These are phyloP conservation scores for Porcisia deanei DNA, from an alignment of 208 protist genomes.

Conservation along the genomic window DNA sequence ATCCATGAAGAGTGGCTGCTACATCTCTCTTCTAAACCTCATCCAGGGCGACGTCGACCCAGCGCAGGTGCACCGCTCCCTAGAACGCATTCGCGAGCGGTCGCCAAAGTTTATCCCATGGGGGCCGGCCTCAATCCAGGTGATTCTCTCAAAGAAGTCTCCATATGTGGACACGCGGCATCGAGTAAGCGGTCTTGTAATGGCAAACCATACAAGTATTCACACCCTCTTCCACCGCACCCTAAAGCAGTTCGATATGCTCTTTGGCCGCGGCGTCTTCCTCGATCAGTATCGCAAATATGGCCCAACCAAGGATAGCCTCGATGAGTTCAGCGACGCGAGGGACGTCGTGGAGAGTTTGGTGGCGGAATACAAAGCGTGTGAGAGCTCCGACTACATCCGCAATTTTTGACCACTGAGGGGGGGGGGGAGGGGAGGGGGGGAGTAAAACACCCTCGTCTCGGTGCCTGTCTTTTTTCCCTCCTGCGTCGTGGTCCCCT, in stretches of 20 bases:
- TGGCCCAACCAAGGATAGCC: conserved; percentile 90
- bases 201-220: conserved; percentile 99
- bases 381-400: conserved; percentile 96
- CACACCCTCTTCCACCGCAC: conserved; percentile 93
- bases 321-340: conserved; percentile 97
- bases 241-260: conserved; percentile 93
- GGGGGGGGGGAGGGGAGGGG: no score
- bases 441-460: conserved; percentile 1
- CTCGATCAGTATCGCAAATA: conserved; percentile 95
- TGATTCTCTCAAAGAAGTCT: conserved; percentile 94
- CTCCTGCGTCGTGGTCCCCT: background rate
- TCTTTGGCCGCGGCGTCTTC: conserved; percentile 94
- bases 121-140: conserved; percentile 97
- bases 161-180: conserved; percentile 97
- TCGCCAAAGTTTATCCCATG: conserved; percentile 99
- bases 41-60: conserved; percentile 99
- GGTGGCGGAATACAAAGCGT: conserved; percentile 98
- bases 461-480: background rate
- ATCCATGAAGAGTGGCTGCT: conserved; percentile 95
- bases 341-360: conserved; percentile 94
- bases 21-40: conserved; percentile 99
- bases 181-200: conserved; percentile 98
- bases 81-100: conserved; percentile 98
- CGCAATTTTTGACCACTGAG: conserved; percentile 65
- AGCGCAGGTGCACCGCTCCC: conserved; percentile 98